Conservation (phyloP, 2,329 filamentous ascomycete genomes). For the Beauveria pseudobassiana region DNA sequence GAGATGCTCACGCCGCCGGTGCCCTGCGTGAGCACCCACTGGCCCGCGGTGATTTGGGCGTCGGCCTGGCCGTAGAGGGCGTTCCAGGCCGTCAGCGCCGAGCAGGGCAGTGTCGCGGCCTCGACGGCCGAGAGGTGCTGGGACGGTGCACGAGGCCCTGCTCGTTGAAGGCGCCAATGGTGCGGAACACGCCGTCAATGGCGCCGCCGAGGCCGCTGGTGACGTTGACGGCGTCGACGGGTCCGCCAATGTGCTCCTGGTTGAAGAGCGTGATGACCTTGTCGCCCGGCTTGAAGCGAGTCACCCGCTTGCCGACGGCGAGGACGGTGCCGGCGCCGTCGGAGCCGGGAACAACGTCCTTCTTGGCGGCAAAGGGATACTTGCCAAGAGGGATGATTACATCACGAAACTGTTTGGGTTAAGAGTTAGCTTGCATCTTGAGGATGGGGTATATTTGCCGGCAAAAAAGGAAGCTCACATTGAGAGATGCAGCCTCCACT, state of each 20-base stretch:
- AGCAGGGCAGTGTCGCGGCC: conserved; percentile 51
- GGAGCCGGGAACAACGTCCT: conserved; percentile 41
- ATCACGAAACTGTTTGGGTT: conserved; percentile 37
- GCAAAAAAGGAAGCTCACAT: conserved; percentile 23
- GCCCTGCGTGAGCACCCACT: conserved; percentile 59
- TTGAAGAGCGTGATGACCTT: conserved; percentile 55
- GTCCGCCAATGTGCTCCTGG: conserved; percentile 42
- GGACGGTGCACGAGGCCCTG: conserved; percentile 59
- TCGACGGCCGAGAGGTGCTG: conserved; percentile 44
- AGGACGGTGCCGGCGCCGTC: conserved; percentile 48
- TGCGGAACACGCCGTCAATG: conserved; percentile 59
- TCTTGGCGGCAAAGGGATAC: conserved; percentile 35
- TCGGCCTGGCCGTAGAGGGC: conserved; percentile 50
- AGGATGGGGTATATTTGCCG: too few species aligned
- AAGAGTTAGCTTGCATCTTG: neutral
- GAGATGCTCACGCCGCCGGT: conserved; percentile 63
- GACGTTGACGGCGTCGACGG: conserved; percentile 26
- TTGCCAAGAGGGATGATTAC: conserved; percentile 41
- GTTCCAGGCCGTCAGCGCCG: conserved; percentile 59
- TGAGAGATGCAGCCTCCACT: conserved; percentile 45
- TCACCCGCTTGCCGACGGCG: conserved; percentile 41
- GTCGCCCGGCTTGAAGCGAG: conserved; percentile 44
- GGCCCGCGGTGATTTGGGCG: conserved; percentile 41
- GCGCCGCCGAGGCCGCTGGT: conserved; percentile 58
- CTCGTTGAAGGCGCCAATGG: conserved; percentile 62